Evolutionary conservation across 805 yeast genomes (phyloP).

Genomic region (Cyberlindnera euphorbiiphila): DNA sequence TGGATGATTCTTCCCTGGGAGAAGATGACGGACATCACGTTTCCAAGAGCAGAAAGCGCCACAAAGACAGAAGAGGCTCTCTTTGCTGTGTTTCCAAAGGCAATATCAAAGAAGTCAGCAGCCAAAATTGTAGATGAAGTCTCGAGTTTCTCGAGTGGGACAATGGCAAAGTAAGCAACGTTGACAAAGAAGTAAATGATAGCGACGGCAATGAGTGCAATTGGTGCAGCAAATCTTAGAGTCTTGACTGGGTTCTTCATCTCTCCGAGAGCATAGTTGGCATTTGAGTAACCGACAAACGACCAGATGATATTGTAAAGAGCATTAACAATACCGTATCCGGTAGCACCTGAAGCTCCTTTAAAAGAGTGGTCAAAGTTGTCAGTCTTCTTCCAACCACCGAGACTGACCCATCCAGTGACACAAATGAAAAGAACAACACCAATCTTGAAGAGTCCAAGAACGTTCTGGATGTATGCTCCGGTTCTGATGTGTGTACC

Average conservation of each 20-base stretch:
- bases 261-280: constrained; percentile 79
- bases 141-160: constrained; percentile 59
- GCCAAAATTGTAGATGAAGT: constrained; percentile 68
- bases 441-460: constrained; percentile 72
- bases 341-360: constrained; percentile 49
- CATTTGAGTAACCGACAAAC: constrained; percentile 78
- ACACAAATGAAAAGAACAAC: constrained; percentile 65
- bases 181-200: constrained; percentile 72
- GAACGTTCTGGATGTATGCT: constrained; percentile 55
- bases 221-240: constrained; percentile 70
- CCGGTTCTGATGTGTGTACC: constrained; percentile 61
- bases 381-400: constrained; percentile 62
- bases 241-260: constrained; percentile 68
- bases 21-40: constrained; percentile 74
- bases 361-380: constrained; percentile 58
- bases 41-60: constrained; percentile 78
- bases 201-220: constrained; percentile 57
- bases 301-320: constrained; percentile 84
- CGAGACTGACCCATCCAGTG: constrained; percentile 82
- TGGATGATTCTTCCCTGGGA: constrained; percentile 81
- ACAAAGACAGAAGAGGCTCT: constrained; percentile 76
- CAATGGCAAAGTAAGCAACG: constrained; percentile 79
- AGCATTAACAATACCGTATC: constrained; percentile 71
- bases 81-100: constrained; percentile 65
- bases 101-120: constrained; percentile 68